Base-by-base conservation (phyloP, 2,329 filamentous ascomycete genomes). In the Colletotrichum brevisporum region DNA sequence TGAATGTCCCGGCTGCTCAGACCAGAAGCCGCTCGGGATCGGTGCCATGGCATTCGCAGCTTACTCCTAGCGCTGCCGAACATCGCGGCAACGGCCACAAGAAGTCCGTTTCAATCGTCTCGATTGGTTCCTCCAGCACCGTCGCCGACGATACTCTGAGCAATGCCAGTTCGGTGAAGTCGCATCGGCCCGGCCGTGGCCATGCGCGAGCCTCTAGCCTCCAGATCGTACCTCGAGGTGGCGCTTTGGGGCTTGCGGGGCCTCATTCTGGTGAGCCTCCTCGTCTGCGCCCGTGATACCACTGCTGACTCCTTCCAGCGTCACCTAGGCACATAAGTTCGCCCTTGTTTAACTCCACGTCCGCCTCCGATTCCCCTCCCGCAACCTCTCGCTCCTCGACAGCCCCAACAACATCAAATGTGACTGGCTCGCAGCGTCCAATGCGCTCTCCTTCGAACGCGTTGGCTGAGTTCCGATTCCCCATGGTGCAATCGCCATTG, bases 201-300 rank as follows among this genome's bases (percentile, higher is more conserved):
- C 94, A 97, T 83, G 89, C 86, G 55, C 88, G 94, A 60, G 94
- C 94, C 45, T 89, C 93, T 26, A 97, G 94, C 82, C 82, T 97
- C 69, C 94, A 97, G 78, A 91, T 95, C 73, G 78, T 89, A 71
- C 84, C 90, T 54, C 85, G 85, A 71, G 71, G 76, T 27, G 54
- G 61, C 26, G 67, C 62, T 13, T 71, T 77, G 27, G 72, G 73
- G 13, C 39, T 68, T 31, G 24, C 76, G 12, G 76, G 80, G 48
- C 76, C 76, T 72, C 80, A 75, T 57, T 80, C 76, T 75, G 81
- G 80, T 87, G 78, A 74, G 83, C 63, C n/a, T 50, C 15, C 47
- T 18, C 15, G 16, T 45, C 9, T 12, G 41, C 24, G 43, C 21
- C 8, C 5, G 24, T 47, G 16, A 50, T 27, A 18, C 24, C 10